Conservation (phyloP, 129 eudicot genomes). For the Flaveria sonorensis region DNA sequence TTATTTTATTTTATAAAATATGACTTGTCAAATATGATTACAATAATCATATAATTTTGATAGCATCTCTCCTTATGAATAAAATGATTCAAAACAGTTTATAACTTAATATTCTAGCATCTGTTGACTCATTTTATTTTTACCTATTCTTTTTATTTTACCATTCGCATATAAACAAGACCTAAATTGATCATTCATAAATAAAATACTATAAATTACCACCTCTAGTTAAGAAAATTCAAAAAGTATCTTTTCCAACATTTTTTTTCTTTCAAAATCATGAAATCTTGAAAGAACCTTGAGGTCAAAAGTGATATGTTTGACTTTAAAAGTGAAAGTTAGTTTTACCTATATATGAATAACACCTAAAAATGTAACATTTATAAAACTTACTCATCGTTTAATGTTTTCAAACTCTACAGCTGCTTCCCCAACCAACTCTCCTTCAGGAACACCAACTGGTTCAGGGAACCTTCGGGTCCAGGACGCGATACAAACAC, state of each 20-base stretch:
- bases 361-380: not conserved
- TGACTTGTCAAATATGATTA: not conserved
- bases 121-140: not conserved
- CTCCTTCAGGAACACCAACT: constrained; percentile 53
- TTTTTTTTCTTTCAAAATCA: not conserved
- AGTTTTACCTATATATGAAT: not conserved
- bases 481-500: constrained; percentile 44
- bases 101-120: not conserved
- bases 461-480: constrained; percentile 41
- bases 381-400: constrained; percentile 17
- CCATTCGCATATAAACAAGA: not conserved
- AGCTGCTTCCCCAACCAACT: constrained; percentile 55
- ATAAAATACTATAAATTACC: not conserved
- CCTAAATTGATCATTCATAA: not conserved
- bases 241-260: no score
- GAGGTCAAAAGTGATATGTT: not conserved
- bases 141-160: not conserved
- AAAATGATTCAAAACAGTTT: not conserved
- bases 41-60: not conserved
- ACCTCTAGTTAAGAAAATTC: no score
- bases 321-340: constrained; percentile 14
- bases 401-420: constrained; percentile 19
- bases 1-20: not conserved
- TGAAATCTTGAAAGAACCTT: not conserved
- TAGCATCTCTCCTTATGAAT: not conserved